These are phyloP conservation scores for Trichoderma parareesei DNA, from an alignment of 495 filamentous ascomycete genomes.

Conservation along the genomic window DNA sequence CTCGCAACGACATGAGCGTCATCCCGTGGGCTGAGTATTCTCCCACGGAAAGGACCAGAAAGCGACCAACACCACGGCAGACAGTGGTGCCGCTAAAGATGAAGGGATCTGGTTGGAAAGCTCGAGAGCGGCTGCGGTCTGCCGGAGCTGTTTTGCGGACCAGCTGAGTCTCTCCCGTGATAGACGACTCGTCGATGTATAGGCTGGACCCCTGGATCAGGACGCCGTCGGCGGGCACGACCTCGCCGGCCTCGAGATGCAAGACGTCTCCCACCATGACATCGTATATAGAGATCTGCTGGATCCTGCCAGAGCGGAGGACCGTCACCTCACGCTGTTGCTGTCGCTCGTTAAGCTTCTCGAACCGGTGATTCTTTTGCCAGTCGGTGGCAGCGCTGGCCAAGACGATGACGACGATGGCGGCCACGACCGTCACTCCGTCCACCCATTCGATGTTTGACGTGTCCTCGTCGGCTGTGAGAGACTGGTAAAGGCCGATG, in stretches of 20 bases:
- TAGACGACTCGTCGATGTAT: constrained; percentile 72
- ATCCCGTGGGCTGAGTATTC: constrained; percentile 67
- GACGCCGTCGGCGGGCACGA: constrained; percentile 76
- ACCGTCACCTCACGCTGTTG: constrained; percentile 66
- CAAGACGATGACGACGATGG: constrained; percentile 59
- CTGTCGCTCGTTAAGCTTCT: constrained; percentile 64
- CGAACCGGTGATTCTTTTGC: constrained; percentile 66
- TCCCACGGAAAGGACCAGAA: constrained; percentile 68
- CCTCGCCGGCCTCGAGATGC: constrained; percentile 78
- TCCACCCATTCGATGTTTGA: constrained; percentile 50
- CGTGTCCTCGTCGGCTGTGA: constrained; percentile 38
- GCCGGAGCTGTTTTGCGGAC: constrained; percentile 49
- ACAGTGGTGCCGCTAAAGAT: constrained; percentile 77
- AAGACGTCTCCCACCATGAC: constrained; percentile 79
- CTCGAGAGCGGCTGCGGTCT: constrained; percentile 33
- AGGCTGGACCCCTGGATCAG: constrained; percentile 64
- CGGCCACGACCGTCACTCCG: constrained; percentile 63
- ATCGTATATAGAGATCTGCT: constrained; percentile 72
- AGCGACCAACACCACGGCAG: constrained; percentile 70
- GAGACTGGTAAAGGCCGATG: constrained; percentile 58
- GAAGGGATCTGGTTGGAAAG: constrained; percentile 51
- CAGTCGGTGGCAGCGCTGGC: constrained; percentile 65
- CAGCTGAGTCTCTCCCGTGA: constrained; percentile 66
- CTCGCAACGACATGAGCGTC: constrained; percentile 77
- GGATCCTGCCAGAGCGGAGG: constrained; percentile 64